Base-by-base conservation (phyloP, 768 basidiomycete genomes). In the Chalciporus piperatus region DNA sequence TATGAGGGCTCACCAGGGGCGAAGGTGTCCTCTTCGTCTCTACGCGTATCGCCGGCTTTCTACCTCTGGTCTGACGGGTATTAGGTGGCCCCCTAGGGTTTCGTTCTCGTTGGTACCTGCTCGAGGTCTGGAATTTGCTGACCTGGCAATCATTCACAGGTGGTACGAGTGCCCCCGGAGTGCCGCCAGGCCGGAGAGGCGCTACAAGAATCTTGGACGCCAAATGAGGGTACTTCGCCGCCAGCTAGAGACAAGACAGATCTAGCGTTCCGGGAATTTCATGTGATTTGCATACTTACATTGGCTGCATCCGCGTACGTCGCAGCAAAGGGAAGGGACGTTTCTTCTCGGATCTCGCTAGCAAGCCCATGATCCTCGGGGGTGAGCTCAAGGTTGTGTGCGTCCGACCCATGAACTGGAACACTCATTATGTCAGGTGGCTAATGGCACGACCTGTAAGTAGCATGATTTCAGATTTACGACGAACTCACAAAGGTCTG, bases 251-350 rank as follows among this genome's bases (percentile, higher is more conserved):
- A 12, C 51, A 39, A 42, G 40, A 20, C 39, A 30, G 4, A 23
- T 28, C 28, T 47, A 32, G 40, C 39, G n/a, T 43, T 45, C 35
- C 14, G n/a, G 6, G 3, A 16, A 6, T 16, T 37, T n/a, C 35
- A 7, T 6, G 16, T 37, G 8, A 7, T 14, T n/a, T 37, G 14
- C 16, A 2, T 6, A 53, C 66, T 56, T 59, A 72, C 74, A 58
- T 74, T 72, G 22, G 71, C 64, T 37, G 73, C 70, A 57, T 74
- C 73, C 5, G 72, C 73, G 50, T 72, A 74, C 13, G 73, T 74
- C 32, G 59, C 53, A 33, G 55, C 52, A n/a, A 48, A 20, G 20
- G 55, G 55, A 19, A 56, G n/a, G 54, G 20, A 19, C 9, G 23
- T 27, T 19, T 19, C n/a, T 6, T 28, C 25, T 40, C 27, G 23